These are phyloP conservation scores for Thymus mandschuricus DNA, from an alignment of 257 asterid genomes.

Conservation along the genomic window DNA sequence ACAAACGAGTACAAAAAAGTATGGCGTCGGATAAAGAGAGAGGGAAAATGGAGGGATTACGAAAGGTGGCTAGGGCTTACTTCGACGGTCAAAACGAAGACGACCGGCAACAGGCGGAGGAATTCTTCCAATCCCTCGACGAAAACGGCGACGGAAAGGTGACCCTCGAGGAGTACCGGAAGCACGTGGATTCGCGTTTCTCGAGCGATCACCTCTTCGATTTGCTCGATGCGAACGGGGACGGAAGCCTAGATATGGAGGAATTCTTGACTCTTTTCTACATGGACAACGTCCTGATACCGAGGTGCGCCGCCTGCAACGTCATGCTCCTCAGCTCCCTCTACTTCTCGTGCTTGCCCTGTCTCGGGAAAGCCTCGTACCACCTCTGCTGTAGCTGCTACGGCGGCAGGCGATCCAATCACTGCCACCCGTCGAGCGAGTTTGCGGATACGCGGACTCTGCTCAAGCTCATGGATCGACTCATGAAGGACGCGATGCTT, in stretches of 20 bases:
- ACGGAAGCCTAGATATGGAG: background rate
- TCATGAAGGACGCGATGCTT: no score
- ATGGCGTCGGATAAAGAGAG: no score
- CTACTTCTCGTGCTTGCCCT: no score
- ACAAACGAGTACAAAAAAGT: no score
- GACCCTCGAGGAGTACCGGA: background rate
- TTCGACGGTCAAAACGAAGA: background rate
- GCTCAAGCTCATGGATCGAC: background rate
- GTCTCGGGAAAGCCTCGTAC: background rate
- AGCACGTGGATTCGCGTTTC: background rate
- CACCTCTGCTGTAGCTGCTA: background rate
- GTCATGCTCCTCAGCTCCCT: no score
- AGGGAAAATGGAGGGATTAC: no score
- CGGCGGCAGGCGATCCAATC: background rate
- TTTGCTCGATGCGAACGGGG: background rate
- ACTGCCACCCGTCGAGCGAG: background rate
- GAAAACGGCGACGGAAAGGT: background rate
- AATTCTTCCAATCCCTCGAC: background rate
- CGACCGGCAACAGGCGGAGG: background rate
- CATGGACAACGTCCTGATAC: background rate
- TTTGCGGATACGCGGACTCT: background rate
- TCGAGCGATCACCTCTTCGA: background rate
- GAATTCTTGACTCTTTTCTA: slow-evolving; percentile 1
- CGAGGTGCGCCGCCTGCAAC: background rate
- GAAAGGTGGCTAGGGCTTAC: background rate